Base-by-base conservation (phyloP, 2,329 filamentous ascomycete species). In the Amylocarpus encephaloides region DNA sequence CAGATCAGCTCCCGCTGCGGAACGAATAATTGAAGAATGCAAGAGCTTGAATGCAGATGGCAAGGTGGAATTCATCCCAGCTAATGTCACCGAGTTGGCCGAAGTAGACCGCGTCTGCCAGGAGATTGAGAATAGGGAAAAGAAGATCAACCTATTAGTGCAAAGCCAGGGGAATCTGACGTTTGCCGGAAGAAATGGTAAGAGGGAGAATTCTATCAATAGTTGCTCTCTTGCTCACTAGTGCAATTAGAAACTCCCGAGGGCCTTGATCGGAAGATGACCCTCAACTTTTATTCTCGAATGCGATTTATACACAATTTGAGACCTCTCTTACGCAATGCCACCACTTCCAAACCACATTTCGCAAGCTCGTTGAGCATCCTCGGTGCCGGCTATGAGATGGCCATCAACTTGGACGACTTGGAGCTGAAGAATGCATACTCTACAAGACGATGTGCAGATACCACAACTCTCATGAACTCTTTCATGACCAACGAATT, bases 301-400 rank as follows among this genome's bases (percentile, higher is more conserved):
- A 71, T 76, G 54, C 77, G 78, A 35, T 77, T 83, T 59, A 70
- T 76, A 11, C 50, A 71, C 40, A 79, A 81, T 48, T 71, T 85
- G 0, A 73, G 83, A 7, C 80, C 81, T 0, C 69, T 75, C 0
- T 69, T 85, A 2, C 51, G 43, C 39, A 52, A 46, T 12, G 59
- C 60, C 16, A 55, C 48, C 19, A 46, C 48, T 9, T 67, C 68
- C 10, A 71, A 78, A 0, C 58, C 69, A 0, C 54, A 66, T 5
- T 68, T 80, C 19, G 71, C 74, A 0, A 75, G 79, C 7, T 75
- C 81, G 7, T 70, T 82, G 19, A 74, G 67, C n/a, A 71, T 82
- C n/a, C 66, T 78, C 1, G 73, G 71, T 0, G 76, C 69, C 4
- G 73, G 75, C n/a, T 68, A 70, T 12, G 79, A 83, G 66, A 73